These are phyloP conservation scores for Fonsecaea erecta DNA, from an alignment of 2,329 filamentous ascomycete species.

Conservation along the genomic window DNA sequence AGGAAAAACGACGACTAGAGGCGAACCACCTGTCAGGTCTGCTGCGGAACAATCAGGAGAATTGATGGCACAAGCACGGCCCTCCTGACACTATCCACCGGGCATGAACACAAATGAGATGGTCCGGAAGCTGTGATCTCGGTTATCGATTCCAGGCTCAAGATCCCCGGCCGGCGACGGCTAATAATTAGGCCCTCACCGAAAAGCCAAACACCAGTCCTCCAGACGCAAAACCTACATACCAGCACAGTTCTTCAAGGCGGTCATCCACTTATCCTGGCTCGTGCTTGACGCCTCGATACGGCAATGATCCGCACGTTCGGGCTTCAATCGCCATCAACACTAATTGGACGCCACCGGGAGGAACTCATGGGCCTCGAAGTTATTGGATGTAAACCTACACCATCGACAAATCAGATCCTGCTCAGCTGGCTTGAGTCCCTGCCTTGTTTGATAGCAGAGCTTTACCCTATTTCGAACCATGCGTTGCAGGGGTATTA, in stretches of 20 bases:
- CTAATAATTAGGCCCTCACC: neutral
- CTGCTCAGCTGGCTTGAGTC: neutral
- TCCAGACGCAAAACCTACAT: neutral
- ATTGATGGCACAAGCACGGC: neutral
- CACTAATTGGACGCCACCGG: constrained; percentile 2
- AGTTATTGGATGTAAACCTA: neutral
- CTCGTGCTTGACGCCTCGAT: neutral
- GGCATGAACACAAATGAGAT: neutral
- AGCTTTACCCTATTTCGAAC: neutral
- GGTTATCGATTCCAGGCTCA: neutral
- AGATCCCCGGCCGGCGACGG: neutral
- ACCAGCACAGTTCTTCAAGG: neutral
- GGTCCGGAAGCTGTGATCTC: neutral
- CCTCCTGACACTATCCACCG: neutral
- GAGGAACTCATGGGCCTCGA: neutral
- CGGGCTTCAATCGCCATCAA: neutral
- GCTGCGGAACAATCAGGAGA: neutral
- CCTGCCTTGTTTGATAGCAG: neutral
- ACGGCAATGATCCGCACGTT: neutral
- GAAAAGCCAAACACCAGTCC: neutral
- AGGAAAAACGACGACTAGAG: neutral
- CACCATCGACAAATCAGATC: neutral
- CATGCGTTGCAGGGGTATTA: neutral
- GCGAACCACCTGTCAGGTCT: neutral
- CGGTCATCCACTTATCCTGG: neutral